Percentiles rank a stretch among this genome's conserved stretches.
These are phyloP conservation scores for Rhizopogon vulgaris DNA, from an alignment of 768 basidiomycete species.

Conservation along the genomic window DNA sequence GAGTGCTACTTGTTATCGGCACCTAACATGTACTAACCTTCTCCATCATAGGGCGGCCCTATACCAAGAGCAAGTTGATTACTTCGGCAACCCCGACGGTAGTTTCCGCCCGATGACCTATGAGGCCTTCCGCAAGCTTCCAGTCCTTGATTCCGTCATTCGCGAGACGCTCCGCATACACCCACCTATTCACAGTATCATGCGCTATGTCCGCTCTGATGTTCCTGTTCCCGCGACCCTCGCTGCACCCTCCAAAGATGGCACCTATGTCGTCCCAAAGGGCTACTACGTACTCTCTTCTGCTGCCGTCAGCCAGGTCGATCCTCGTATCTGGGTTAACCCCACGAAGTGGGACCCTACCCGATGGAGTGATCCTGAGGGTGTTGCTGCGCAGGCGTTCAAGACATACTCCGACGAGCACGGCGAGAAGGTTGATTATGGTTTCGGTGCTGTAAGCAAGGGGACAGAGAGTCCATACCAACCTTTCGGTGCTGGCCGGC, in stretches of 20 bases:
- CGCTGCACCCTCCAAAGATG: constrained; percentile 67
- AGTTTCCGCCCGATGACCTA: constrained; percentile 74
- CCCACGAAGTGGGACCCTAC: constrained; percentile 67
- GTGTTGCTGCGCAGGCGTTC: constrained; percentile 74
- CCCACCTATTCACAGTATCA: constrained; percentile 93
- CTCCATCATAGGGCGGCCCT: constrained; percentile 56
- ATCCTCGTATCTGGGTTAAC: constrained; percentile 77
- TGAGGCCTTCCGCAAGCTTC: constrained; percentile 79
- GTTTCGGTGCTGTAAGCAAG: constrained; percentile 93
- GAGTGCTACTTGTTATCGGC: constrained; percentile 23
- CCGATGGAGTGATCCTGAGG: constrained; percentile 83
- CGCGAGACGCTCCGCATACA: constrained; percentile 92
- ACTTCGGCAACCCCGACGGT: constrained; percentile 78
- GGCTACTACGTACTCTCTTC: constrained; percentile 87
- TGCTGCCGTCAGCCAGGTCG: constrained; percentile 83
- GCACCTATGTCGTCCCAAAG: constrained; percentile 80
- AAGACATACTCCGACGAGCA: constrained; percentile 66
- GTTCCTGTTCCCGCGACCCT: constrained; percentile 78
- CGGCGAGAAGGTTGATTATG: constrained; percentile 93
- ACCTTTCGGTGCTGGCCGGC: constrained; percentile 95
- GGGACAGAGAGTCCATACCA: constrained; percentile 95
- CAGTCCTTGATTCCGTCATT: constrained; percentile 82
- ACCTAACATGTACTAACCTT: not conserved
- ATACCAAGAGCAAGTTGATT: constrained; percentile 83
- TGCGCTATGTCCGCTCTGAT: constrained; percentile 87